These are phyloP conservation scores for Microdochium trichocladiopsis DNA, from an alignment of 2,329 filamentous ascomycete species.

Conservation along the genomic window DNA sequence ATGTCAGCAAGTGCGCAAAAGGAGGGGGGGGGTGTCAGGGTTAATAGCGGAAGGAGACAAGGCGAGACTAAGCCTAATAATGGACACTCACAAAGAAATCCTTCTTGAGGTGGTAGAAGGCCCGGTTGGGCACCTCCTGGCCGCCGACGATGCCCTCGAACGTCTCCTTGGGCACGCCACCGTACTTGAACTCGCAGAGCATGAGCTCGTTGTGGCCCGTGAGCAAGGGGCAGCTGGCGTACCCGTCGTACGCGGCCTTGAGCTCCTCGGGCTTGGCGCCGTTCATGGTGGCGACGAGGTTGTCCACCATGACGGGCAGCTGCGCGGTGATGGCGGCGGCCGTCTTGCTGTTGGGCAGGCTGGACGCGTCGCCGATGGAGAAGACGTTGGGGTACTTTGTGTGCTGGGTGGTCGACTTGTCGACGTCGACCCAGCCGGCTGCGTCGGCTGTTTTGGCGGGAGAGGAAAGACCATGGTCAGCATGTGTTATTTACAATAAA, in stretches of 20 bases:
- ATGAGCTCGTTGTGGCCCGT: conserved; percentile 36
- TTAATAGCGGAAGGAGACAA: neutral
- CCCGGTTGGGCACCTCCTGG: conserved; percentile 28
- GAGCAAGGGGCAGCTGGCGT: conserved; percentile 36
- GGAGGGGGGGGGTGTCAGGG: too few relatives aligned
- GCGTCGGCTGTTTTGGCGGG: conserved; percentile 42
- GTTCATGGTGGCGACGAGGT: conserved; percentile 25
- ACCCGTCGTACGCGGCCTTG: conserved; percentile 30
- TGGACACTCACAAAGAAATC: conserved; percentile 31
- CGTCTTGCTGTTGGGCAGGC: conserved; percentile 33
- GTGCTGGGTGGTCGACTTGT: conserved; percentile 24
- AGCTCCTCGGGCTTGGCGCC: conserved; percentile 18
- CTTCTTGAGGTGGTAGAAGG: conserved; percentile 37
- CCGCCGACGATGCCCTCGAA: conserved; percentile 26
- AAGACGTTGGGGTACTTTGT: conserved; percentile 29
- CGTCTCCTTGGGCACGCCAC: conserved; percentile 36
- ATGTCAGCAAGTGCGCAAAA: neutral
- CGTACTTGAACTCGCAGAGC: conserved; percentile 41
- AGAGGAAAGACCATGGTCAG: conserved; percentile 50
- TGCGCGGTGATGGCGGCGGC: conserved; percentile 36
- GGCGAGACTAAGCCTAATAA: too few relatives aligned
- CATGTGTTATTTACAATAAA: neutral
- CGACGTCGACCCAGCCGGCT: conserved; percentile 24
- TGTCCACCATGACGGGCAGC: conserved; percentile 33
- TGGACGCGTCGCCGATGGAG: conserved; percentile 30